Evolutionary conservation across 1,284 basidiomycete species (phyloP).

Genomic region (Caloboletus firmus): DNA sequence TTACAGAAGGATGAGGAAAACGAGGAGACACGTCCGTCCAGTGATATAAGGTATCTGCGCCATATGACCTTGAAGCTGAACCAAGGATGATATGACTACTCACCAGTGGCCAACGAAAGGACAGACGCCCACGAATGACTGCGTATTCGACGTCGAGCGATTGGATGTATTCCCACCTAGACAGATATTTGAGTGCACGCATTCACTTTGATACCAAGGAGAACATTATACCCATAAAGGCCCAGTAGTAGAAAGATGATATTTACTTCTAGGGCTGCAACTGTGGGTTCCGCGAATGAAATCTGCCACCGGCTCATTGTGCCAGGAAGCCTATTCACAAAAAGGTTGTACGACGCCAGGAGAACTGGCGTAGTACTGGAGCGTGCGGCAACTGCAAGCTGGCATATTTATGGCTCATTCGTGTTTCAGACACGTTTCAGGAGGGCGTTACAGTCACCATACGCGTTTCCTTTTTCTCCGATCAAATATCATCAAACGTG

Average conservation of each 20-base stretch:
- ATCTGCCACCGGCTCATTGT: conserved; percentile 1
- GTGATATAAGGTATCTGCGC: conserved; percentile 23
- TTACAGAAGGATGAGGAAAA: conserved; percentile 16
- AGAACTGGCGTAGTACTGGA: too few species aligned
- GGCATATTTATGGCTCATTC: too few species aligned
- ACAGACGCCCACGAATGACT: conserved; percentile 12
- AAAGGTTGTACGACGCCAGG: too few species aligned
- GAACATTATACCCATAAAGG: conserved; percentile 12
- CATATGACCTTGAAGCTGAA: background rate
- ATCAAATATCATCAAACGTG: too few species aligned
- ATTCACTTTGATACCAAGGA: background rate
- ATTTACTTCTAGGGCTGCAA: background rate
- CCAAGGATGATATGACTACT: background rate
- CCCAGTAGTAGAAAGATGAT: conserved; percentile 11
- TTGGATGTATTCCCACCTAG: conserved; percentile 26
- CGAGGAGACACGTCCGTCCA: conserved; percentile 14
- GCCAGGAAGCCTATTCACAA: too few species aligned
- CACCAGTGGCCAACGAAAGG: conserved; percentile 24
- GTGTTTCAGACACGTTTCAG: too few species aligned
- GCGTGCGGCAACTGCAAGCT: too few species aligned
- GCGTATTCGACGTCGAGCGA: conserved; percentile 18
- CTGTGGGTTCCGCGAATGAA: background rate
- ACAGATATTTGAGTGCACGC: background rate
- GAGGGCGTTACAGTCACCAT: too few species aligned
- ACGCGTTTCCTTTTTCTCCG: too few species aligned